Percentiles rank a stretch among this genome's conserved stretches.
These are phyloP conservation scores for Aspergillus neotritici DNA, from an alignment of 2,329 filamentous ascomycete species.

Conservation along the genomic window DNA sequence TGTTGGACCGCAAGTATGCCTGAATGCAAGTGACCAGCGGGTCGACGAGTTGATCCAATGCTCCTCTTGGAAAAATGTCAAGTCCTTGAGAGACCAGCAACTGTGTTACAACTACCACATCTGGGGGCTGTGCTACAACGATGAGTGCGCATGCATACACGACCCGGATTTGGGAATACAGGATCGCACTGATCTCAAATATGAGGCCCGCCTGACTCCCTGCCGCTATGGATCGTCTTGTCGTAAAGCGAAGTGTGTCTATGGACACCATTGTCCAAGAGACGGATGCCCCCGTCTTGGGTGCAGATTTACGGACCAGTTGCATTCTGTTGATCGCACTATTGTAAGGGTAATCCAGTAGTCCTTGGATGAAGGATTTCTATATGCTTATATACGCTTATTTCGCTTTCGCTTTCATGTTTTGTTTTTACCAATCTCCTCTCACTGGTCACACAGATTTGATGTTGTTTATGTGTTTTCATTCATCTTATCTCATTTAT, in stretches of 20 bases:
- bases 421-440: constrained; percentile 14
- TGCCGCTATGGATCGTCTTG: constrained; percentile 27
- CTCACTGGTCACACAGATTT: constrained; percentile 17
- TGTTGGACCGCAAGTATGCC: not conserved
- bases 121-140: constrained; percentile 17
- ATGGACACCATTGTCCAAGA: constrained; percentile 24
- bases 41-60: constrained; percentile 23
- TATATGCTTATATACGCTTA: not conserved
- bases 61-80: constrained; percentile 13
- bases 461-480: not conserved
- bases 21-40: constrained; percentile 8
- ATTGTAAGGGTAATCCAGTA: constrained; percentile 4
- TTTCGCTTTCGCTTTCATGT: not conserved
- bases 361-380: not conserved
- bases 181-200: constrained; percentile 24
- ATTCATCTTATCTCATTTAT: not conserved
- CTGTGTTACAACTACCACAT: constrained; percentile 34
- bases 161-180: constrained; percentile 13
- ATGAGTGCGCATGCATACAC: constrained; percentile 26
- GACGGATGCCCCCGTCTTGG: constrained; percentile 9
- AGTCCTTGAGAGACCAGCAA: constrained; percentile 23
- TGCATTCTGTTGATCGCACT: constrained; percentile 21
- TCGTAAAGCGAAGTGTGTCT: constrained; percentile 21
- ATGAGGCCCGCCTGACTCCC: constrained; percentile 25
- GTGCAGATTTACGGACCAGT: constrained; percentile 18